A percentile compares a stretch with the other conserved stretches of the same genome.
phyloP scores from a whole-genome alignment of 345 rosid genomes.

The Eucalyptus regnans region DNA sequence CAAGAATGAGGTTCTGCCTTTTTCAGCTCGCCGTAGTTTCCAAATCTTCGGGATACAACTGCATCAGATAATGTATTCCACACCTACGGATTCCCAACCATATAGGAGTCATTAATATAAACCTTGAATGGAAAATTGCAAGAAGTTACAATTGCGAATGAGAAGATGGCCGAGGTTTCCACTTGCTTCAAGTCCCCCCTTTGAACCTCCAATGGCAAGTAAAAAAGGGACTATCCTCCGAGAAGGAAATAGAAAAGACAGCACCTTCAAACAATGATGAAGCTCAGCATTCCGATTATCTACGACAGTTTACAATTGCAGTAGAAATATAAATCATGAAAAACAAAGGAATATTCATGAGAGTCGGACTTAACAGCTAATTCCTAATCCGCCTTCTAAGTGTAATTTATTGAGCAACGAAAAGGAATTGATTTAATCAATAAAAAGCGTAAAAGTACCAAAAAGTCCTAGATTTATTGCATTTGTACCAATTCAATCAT shows the following conservation, averaged over 20 bases:
- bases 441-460: no score
- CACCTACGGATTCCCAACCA: conserved; percentile 22
- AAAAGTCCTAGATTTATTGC: no score
- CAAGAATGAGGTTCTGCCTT: neutral
- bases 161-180: neutral
- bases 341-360: neutral
- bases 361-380: no score
- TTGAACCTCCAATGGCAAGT: conserved; percentile 83
- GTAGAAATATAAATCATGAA: no score
- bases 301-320: neutral
- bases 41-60: conserved; percentile 20
- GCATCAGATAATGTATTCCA: conserved; percentile 40
- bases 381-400: no score
- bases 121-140: neutral
- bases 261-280: neutral
- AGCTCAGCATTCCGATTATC: neutral
- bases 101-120: neutral
- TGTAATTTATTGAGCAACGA: no score
- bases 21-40: conserved; percentile 1
- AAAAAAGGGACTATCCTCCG: conserved; percentile 53
- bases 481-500: no score
- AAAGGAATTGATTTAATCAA: no score
- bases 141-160: neutral
- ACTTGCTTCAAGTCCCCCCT: conserved; percentile 62
- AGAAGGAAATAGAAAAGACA: neutral